Evolutionary conservation across 2,329 filamentous ascomycete genomes (phyloP), one percentile per base, ranked within the genome.

Genomic region (Claviceps sp.): DNA sequence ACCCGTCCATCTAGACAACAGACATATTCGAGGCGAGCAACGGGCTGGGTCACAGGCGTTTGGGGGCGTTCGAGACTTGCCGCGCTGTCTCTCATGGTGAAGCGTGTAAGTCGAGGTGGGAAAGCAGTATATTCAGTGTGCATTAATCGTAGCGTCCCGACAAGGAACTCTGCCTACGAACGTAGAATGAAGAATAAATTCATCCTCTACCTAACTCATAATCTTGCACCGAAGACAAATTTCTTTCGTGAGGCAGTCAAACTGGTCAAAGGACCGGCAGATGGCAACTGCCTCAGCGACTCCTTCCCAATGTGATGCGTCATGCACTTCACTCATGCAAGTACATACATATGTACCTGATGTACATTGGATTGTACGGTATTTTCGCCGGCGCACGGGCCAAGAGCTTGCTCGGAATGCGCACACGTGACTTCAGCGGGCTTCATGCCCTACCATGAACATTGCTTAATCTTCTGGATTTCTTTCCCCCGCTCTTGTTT

Each of bases 371-470:
- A n/a, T n/a, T 37, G n/a, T 14, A 50, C 19, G 8, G 30, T 4
- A 34, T 11, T 11, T 34, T 34, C 30, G 30, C 5, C 14, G 4
- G 11, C 41, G 50, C 42, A 54, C 45, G 49, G 48, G 40, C 46
- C 47, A 10, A 38, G 8, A 41, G 14, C n/a, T 42, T 41, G n/a
- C 7, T 34, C 16, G n/a, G 11, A 10, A 3, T 5, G 4, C 2
- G 5, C 6, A 3, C 67, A 69, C 66, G 67, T 69, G 66, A 61
- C 48, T 30, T 44, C 48, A 55, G 57, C 61, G 66, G 66, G 66
- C 58, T 68, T 60, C 59, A 56, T 67, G 64, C 66, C 66, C 66
- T 68, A 68, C 61, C 51, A 58, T 57, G 24, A 37, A 48, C 54
- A 55, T 63, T 61, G 60, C 61, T 63, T 63, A 65, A 62, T 53